A percentile compares a stretch with the other conserved stretches of the same genome.
phyloP scores from a whole-genome alignment of 208 protist genomes.

The Leishmania amazonensis region DNA sequence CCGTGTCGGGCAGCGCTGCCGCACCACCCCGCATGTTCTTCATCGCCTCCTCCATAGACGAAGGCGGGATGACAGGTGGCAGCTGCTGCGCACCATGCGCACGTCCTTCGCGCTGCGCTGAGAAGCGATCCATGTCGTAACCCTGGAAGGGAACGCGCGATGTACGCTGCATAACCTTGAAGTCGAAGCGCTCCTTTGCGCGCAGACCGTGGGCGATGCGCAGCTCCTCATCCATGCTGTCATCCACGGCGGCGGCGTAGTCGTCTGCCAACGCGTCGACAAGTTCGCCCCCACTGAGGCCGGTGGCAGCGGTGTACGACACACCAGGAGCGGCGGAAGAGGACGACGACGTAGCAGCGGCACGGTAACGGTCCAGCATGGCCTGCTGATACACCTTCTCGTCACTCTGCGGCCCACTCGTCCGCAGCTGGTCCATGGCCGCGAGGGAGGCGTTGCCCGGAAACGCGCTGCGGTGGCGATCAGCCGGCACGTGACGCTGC shows the following conservation, averaged over 20 bases:
- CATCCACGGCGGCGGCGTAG: slow-evolving; percentile 27
- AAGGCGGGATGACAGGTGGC: slow-evolving; percentile 42
- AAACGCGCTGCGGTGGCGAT: slow-evolving; percentile 35
- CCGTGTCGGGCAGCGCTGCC: slow-evolving; percentile 31
- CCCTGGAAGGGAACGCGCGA: slow-evolving; percentile 68
- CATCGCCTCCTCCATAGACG: slow-evolving; percentile 84
- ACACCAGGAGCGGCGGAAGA: slow-evolving; percentile 11
- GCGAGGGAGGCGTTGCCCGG: slow-evolving; percentile 34
- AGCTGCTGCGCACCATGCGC: slow-evolving; percentile 74
- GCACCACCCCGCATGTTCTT: slow-evolving; percentile 42
- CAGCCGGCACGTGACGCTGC: slow-evolving; percentile 24
- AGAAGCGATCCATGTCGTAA: slow-evolving; percentile 87
- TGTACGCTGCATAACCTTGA: slow-evolving; percentile 74
- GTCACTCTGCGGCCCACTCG: slow-evolving; percentile 54
- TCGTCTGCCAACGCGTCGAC: slow-evolving; percentile 12
- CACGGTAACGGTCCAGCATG: slow-evolving; percentile 55
- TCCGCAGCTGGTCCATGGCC: slow-evolving; percentile 55
- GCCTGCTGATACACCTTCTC: slow-evolving; percentile 51
- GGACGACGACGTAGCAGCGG: slow-evolving; percentile 13
- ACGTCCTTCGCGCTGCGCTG: slow-evolving; percentile 75
- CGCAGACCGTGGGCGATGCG: slow-evolving; percentile 74
- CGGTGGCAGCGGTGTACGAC: slow-evolving; percentile 22
- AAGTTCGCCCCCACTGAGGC: slow-evolving; percentile 33
- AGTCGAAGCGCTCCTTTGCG: slow-evolving; percentile 85
- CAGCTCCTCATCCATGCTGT: slow-evolving; percentile 63